A percentile compares a stretch with the other conserved stretches of the same genome.
These are phyloP conservation scores for Phytophthora hibernalis DNA, from an alignment of 352 stramenopile genomes.

Conservation along the genomic window DNA sequence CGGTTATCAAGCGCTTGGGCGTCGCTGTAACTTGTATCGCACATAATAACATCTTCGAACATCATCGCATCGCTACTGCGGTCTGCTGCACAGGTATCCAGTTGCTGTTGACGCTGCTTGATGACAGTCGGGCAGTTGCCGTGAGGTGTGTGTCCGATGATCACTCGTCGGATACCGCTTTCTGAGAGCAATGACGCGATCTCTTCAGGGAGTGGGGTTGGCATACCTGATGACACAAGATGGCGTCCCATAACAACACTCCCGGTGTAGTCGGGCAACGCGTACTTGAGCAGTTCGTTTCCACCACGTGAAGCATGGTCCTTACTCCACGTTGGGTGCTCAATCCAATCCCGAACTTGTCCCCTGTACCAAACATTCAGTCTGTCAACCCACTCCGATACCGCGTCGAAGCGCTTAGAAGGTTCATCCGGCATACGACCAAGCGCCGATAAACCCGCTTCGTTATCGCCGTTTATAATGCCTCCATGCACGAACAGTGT, in stretches of 20 bases:
- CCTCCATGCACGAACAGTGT: slow-evolving; percentile 95
- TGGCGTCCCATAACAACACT: slow-evolving; percentile 83
- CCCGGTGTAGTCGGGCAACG: slow-evolving; percentile 57
- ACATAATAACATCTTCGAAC: slow-evolving; percentile 90
- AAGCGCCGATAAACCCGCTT: slow-evolving; percentile 55
- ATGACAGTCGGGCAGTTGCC: slow-evolving; percentile 92
- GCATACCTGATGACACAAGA: slow-evolving; percentile 84
- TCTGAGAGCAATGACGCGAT: slow-evolving; percentile 65
- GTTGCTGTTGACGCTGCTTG: slow-evolving; percentile 47
- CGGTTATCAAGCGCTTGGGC: slow-evolving; percentile 74
- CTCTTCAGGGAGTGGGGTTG: slow-evolving; percentile 44
- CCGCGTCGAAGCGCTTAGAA: slow-evolving; percentile 35
- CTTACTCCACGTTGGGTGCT: slow-evolving; percentile 76
- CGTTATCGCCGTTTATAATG: slow-evolving; percentile 63
- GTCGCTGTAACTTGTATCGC: slow-evolving; percentile 94
- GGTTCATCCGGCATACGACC: slow-evolving; percentile 74
- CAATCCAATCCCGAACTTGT: slow-evolving; percentile 82
- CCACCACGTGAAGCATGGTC: slow-evolving; percentile 65
- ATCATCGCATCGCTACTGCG: slow-evolving; percentile 15
- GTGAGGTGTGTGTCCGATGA: slow-evolving; percentile 94
- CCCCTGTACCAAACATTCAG: slow-evolving; percentile 87
- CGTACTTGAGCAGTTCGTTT: slow-evolving; percentile 76
- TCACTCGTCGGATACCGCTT: slow-evolving; percentile 82
- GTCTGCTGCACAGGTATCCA: slow-evolving; percentile 18
- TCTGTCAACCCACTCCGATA: slow-evolving; percentile 65